Evolutionary conservation across 1,139 yeast species (phyloP), one percentile per base, ranked within the genome.

Genomic region (Candida freyschussii): DNA sequence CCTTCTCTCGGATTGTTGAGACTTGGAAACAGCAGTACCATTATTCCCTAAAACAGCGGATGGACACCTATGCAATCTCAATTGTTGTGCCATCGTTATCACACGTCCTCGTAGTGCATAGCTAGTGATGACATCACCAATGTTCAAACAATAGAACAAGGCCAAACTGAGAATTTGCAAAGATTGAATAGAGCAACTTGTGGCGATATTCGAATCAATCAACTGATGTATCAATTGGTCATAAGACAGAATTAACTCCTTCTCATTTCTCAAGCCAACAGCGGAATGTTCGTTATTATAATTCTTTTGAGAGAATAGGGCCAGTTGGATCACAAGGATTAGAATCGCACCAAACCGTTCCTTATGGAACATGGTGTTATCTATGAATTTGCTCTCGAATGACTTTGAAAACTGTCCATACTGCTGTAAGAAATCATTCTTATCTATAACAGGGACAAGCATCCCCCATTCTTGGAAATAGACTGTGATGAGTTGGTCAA

Each of bases 41-140:
- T 63, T 67, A 12, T 66, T 65, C 3, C 74, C 72, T 33, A 81
- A 59, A 6, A 86, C 89, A 0, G 93, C 89, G 11, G 89, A 82
- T 11, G 95, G 95, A 58, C 95, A 82, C 44, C 95, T 69, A 53
- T 86, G 95, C 32, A 87, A 65, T 47, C 96, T 74, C 34, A 87
- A 62, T 47, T 87, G 93, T 50, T 84, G 95, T 3, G 91, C 81
- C 89, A 84, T 82, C 17, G 87, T 78, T 6, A 81, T 76, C 7
- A 82, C 78, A 47, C 80, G 65, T 27, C 91, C 89, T 41, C 95
- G 67, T 27, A 81, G 65, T 38, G 79, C 82, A 60, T 85, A 86
- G 39, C 87, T 71, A 2, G 86, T 78, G 11, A 77, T 70, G 24
- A 78, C 71, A 54, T 83, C 87, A 12, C 95, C 94, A 7, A 75